Conservation (phyloP, 2,329 filamentous ascomycete genomes). For the Sordariomycetes sp. region DNA sequence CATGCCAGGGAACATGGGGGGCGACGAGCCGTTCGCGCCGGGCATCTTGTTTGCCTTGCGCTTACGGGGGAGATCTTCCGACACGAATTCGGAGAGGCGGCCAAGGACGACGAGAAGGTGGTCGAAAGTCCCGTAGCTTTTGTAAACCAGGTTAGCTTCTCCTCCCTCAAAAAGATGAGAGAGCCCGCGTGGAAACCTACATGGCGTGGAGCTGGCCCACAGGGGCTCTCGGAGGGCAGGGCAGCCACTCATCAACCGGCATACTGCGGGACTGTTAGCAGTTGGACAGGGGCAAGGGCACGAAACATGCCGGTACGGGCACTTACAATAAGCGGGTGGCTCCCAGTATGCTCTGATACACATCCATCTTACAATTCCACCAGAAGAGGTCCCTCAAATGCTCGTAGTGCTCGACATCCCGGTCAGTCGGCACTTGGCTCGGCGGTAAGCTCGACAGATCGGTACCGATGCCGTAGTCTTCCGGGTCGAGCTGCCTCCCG, state of each 20-base stretch:
- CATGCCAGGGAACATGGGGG: slow-evolving; percentile 43
- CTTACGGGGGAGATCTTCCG: slow-evolving; percentile 70
- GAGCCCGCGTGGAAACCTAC: slow-evolving; percentile 27
- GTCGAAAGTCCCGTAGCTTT: slow-evolving; percentile 77
- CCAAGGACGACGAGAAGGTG: slow-evolving; percentile 75
- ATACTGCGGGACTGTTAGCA: slow-evolving; percentile 40
- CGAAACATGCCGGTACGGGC: not conserved
- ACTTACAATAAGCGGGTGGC: slow-evolving; percentile 78
- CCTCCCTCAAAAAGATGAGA: not conserved
- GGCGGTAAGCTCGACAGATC: slow-evolving; percentile 25
- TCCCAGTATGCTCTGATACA: slow-evolving; percentile 81
- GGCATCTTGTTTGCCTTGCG: slow-evolving; percentile 40
- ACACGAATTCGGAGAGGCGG: slow-evolving; percentile 67
- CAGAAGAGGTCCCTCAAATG: slow-evolving; percentile 80
- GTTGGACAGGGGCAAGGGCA: not conserved
- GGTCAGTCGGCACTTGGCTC: slow-evolving; percentile 31
- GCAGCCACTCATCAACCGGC: slow-evolving; percentile 71
- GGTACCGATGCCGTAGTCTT: slow-evolving; percentile 21
- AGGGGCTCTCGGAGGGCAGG: slow-evolving; percentile 76
- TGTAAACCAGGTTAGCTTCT: not conserved
- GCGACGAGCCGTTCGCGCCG: slow-evolving; percentile 17
- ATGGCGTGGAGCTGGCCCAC: slow-evolving; percentile 66
- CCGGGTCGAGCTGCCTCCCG: slow-evolving; percentile 24
- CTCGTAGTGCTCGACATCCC: slow-evolving; percentile 71
- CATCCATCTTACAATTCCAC: slow-evolving; percentile 94